These are phyloP conservation scores for Suillus subluteus DNA, from an alignment of 768 basidiomycete species.

Conservation along the genomic window DNA sequence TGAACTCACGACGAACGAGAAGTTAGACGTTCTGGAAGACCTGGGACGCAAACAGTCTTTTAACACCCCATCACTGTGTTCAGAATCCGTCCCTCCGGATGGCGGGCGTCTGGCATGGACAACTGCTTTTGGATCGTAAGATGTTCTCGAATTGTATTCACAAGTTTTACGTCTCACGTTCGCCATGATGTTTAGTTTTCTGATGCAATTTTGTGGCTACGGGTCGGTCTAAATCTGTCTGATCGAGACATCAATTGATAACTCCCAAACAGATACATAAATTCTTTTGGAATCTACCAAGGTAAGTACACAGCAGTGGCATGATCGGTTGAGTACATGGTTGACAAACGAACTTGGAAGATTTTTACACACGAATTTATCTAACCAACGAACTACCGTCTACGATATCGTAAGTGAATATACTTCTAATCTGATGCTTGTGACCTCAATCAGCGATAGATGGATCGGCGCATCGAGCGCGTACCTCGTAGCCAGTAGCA, in stretches of 20 bases:
- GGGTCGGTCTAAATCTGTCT: conserved; percentile 18
- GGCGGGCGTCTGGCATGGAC: conserved; percentile 17
- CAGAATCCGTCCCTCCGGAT: conserved; percentile 3
- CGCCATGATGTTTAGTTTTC: conserved; percentile 17
- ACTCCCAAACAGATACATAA: conserved; percentile 21
- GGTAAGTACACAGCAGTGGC: conserved; percentile 14
- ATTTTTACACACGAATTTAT: conserved; percentile 38
- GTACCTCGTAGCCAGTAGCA: conserved; percentile 39
- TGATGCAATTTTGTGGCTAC: conserved; percentile 32
- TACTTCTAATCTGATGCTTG: conserved; percentile 28
- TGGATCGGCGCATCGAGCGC: conserved; percentile 48
- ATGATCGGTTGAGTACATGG: neutral
- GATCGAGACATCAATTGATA: neutral
- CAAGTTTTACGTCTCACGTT: neutral
- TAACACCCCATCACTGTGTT: neutral
- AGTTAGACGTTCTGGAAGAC: neutral
- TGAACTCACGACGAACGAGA: neutral
- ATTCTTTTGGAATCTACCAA: conserved; percentile 39
- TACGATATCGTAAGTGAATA: conserved; percentile 30
- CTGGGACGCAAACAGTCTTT: neutral
- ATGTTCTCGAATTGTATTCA: neutral
- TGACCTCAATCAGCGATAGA: conserved; percentile 14
- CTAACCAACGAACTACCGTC: conserved; percentile 32
- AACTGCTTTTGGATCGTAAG: conserved; percentile 17
- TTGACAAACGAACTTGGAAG: conserved; percentile 23